Evolutionary conservation across 2,329 filamentous ascomycete species (phyloP), one percentile per base, ranked within the genome.

Genomic region (Trichoderma brevicompactum): DNA sequence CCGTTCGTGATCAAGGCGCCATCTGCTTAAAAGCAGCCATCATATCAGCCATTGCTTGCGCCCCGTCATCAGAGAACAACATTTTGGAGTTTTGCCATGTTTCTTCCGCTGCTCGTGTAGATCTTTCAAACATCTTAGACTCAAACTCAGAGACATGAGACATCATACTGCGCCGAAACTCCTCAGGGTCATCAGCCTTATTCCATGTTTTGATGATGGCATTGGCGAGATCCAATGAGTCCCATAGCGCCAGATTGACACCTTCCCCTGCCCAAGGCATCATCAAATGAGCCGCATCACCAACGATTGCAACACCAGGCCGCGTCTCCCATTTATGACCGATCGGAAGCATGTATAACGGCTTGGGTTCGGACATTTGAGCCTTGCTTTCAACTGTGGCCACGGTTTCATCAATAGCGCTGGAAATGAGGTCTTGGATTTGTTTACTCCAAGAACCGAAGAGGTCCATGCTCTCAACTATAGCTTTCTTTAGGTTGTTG

Each of bases 261-360:
- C 84, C 84, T 55, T 84, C 83, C 3, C 85, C 84, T 0, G 79
- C 80, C 65, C 79, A 82, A 0, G 82, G 81, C 3, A 79, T 79
- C 78, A 84, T 83, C 12, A 85, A 68, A 71, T 87, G 84, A 7
- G 83, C 84, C 0, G 84, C 82, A 68, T 87, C 84, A 3, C 85
- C 85, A 17, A 87, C 72, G 12, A 87, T 72, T 0, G 85, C 83
- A 3, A 81, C 74, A 3, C 82, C 81, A 0, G 74, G 43, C 4
- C 73, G 70, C 10, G 75, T 67, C 5, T 76, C 67, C 83, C 84
- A 87, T 0, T 56, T 56, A 12, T 76, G 66, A 0, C 79, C 79
- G 1, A 80, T 66, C 0, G 83, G 82, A 1, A 87, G 74, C 65
- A 78, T 77, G 68, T 75, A 74, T 1, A 78, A 64, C 0, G 73